phyloP scores from a whole-genome alignment of 306 rosid genomes.

The Vigna trinervia region DNA sequence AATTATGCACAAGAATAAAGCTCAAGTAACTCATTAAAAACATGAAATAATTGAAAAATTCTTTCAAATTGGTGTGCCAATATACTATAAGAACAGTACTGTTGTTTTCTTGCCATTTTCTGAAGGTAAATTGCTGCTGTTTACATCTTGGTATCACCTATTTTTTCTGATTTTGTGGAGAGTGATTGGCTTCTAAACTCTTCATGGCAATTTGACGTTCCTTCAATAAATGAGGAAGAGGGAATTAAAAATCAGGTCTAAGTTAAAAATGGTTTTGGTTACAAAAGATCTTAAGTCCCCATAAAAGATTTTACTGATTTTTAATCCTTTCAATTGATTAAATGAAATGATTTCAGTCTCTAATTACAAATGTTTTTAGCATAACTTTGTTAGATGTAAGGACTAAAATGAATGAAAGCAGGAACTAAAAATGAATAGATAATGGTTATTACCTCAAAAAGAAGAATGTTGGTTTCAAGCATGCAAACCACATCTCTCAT shows the following conservation, averaged over 20 bases:
- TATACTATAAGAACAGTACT: background rate
- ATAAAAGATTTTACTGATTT: background rate
- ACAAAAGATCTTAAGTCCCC: background rate
- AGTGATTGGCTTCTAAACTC: slow-evolving; percentile 13
- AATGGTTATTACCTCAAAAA: slow-evolving; percentile 47
- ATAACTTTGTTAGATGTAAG: background rate
- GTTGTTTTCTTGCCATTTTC: slow-evolving; percentile 18
- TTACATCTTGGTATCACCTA: slow-evolving; percentile 13
- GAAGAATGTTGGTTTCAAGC: slow-evolving; percentile 64
- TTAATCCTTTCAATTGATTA: background rate
- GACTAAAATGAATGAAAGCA: background rate
- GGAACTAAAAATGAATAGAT: background rate
- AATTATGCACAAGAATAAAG: background rate
- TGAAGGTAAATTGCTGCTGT: slow-evolving; percentile 23
- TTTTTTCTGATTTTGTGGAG: slow-evolving; percentile 24
- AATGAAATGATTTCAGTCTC: background rate
- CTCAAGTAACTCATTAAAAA: slow-evolving; percentile 7
- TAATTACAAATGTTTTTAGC: background rate
- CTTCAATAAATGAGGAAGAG: slow-evolving; percentile 28
- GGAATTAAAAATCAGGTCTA: background rate
- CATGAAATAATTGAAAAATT: background rate
- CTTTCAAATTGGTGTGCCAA: slow-evolving; percentile 11
- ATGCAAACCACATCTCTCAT: slow-evolving; percentile 66
- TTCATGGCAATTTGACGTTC: slow-evolving; percentile 38
- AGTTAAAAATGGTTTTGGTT: background rate